Evolutionary conservation across 1,284 basidiomycete species (phyloP), one percentile per base, ranked within the genome.

Genomic region (Neolentinus lepideus): DNA sequence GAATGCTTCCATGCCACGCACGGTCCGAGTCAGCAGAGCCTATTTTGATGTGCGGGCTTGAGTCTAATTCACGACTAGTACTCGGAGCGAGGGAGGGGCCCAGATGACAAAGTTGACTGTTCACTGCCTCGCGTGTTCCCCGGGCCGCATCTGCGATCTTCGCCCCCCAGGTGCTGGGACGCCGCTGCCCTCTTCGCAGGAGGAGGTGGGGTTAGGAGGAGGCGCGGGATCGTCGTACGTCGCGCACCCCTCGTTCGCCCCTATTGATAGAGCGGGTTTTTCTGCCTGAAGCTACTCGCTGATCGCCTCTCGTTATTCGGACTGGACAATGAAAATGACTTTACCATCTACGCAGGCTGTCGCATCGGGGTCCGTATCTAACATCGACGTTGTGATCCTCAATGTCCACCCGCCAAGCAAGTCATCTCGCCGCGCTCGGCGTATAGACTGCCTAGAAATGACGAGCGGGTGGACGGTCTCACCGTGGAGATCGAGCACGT

Each of bases 401-500:
- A 96, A 98, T 68, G 80, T 85, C 14, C 83, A 1, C 97, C 97
- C 0, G 96, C 97, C 12, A 99, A 98, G 72, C 96, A 98, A 70
- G 81, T 98, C 62, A 65, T 91, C 48, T 74, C 82, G 2, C 80
- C 86, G 2, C 70, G 77, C 2, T 63, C 69, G 2, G 66, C 77
- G 0, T 64, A 75, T 16, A 69, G 79, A n/a, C 64, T 75, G 2
- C 97, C 99, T 67, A 76, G 95, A 65, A 88, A 98, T 64, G 96
- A 95, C 0, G 62, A 70, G 21, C 84, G 86, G 67, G 94, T 92
- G 36, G 92, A 98, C 65, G 76, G 98, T 38, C 75, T 99, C 55
- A 99, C 97, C 0, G 88, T 97, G 54, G 96, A 99, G 75, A 99
- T 99, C 51, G 96, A 99, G 73, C 96, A 99, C 66, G 94, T 99